phyloP scores from a whole-genome alignment of 257 asterid species.

The Dorcoceras hygrometricum region DNA sequence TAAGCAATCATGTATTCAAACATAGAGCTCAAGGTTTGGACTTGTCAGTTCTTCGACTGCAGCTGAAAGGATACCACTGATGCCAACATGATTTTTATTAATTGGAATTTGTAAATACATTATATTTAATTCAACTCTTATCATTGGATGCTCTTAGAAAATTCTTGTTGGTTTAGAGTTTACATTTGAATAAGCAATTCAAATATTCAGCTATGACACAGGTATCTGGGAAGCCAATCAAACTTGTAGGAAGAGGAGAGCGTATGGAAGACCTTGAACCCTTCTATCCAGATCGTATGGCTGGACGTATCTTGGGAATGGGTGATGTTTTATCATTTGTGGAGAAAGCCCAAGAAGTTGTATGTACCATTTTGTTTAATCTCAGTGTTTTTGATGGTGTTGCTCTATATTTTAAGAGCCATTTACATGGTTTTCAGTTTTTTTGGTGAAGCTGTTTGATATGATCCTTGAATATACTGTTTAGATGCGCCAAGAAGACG shows the following conservation, averaged over 20 bases:
- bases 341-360: conserved; percentile 98
- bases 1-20: conserved; percentile 1
- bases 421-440: not conserved
- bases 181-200: conserved; percentile 11
- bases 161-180: conserved; percentile 17
- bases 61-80: conserved; percentile 8
- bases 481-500: conserved; percentile 96
- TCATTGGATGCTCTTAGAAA: conserved; percentile 5
- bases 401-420: not conserved
- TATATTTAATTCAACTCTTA: conserved; percentile 4
- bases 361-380: conserved; percentile 39
- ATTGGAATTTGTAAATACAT: conserved; percentile 18
- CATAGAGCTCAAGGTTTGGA: not conserved
- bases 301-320: conserved; percentile 97
- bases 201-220: conserved; percentile 33
- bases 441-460: conserved; percentile 17
- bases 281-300: conserved; percentile 98
- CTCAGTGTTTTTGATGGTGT: not conserved
- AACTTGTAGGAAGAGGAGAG: conserved; percentile 99
- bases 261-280: conserved; percentile 99
- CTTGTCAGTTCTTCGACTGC: not conserved
- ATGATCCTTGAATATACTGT: conserved; percentile 18
- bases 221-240: conserved; percentile 99
- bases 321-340: conserved; percentile 98
- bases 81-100: conserved; percentile 6